A percentile compares a stretch with the other conserved stretches of the same genome.
phyloP scores from a whole-genome alignment of 371 early-diverging fungal species.

The Mortierella sp. region DNA sequence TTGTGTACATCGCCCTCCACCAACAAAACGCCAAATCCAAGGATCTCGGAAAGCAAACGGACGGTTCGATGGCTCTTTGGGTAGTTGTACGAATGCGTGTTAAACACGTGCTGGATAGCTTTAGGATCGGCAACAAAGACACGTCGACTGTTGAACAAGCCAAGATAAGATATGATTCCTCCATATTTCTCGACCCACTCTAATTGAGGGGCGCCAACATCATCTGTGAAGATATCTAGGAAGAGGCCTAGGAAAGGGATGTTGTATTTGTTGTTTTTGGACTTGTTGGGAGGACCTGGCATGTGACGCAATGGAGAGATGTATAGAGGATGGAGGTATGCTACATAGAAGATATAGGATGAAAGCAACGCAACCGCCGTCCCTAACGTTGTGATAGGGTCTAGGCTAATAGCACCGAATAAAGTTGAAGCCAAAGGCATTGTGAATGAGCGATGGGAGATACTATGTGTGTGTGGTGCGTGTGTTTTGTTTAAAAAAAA shows the following conservation, averaged over 20 bases:
- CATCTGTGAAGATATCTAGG: conserved; percentile 61
- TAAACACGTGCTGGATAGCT: conserved; percentile 64
- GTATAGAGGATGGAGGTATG: conserved; percentile 62
- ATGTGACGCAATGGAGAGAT: conserved; percentile 61
- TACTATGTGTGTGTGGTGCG: no score
- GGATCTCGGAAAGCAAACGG: conserved; percentile 52
- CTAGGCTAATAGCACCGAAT: conserved; percentile 10
- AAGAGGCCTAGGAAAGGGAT: conserved; percentile 69
- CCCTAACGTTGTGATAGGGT: conserved; percentile 15
- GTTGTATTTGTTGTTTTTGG: conserved; percentile 49
- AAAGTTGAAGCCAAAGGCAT: conserved; percentile 39
- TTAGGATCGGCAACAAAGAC: conserved; percentile 67
- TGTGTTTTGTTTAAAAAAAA: not conserved
- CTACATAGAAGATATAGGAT: conserved; percentile 44
- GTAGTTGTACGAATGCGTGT: conserved; percentile 65
- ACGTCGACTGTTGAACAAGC: conserved; percentile 63
- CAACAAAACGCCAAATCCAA: conserved; percentile 70
- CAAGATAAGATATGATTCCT: conserved; percentile 62
- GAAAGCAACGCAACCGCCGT: conserved; percentile 28
- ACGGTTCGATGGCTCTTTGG: conserved; percentile 56
- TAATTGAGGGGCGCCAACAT: conserved; percentile 64
- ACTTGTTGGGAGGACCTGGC: conserved; percentile 71
- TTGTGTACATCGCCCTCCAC: conserved; percentile 72
- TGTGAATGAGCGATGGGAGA: not conserved
- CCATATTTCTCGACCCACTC: conserved; percentile 70